These are phyloP conservation scores for Nicotiana tabacum DNA, from an alignment of 257 asterid genomes.

Conservation along the genomic window DNA sequence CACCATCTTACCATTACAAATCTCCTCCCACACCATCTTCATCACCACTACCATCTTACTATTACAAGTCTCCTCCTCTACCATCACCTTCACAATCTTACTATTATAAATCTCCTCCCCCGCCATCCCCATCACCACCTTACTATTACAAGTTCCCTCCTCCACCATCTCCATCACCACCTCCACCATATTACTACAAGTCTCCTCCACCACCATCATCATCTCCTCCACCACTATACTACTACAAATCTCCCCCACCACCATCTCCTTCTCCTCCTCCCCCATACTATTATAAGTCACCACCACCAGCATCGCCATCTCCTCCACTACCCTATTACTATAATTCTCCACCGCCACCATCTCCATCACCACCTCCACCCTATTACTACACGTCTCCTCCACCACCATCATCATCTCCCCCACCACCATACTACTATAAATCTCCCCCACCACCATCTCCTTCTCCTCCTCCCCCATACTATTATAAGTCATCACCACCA, in stretches of 20 bases:
- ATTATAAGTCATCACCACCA: neutral
- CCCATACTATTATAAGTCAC: neutral
- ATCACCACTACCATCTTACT: neutral
- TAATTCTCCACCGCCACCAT: neutral
- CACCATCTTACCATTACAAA: neutral
- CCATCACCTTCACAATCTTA: neutral
- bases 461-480: neutral
- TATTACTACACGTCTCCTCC: too few species aligned
- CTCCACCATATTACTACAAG: neutral
- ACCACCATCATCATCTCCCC: too few species aligned
- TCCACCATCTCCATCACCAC: neutral
- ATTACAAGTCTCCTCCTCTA: neutral
- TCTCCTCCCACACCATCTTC: neutral
- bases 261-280: neutral
- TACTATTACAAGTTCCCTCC: too few species aligned
- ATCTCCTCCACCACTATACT: neutral
- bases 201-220: neutral
- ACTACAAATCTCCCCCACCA: neutral
- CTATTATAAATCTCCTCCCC: too few species aligned
- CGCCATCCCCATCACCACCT: too few species aligned
- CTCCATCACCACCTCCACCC: too few species aligned
- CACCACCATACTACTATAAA: too few species aligned
- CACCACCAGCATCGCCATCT: neutral
- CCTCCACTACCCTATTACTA: neutral
- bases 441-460: neutral